Percentiles rank a stretch among this genome's conserved stretches.
phyloP scores from a whole-genome alignment of 2,329 filamentous ascomycete species.

The Penicillium glabrum region DNA sequence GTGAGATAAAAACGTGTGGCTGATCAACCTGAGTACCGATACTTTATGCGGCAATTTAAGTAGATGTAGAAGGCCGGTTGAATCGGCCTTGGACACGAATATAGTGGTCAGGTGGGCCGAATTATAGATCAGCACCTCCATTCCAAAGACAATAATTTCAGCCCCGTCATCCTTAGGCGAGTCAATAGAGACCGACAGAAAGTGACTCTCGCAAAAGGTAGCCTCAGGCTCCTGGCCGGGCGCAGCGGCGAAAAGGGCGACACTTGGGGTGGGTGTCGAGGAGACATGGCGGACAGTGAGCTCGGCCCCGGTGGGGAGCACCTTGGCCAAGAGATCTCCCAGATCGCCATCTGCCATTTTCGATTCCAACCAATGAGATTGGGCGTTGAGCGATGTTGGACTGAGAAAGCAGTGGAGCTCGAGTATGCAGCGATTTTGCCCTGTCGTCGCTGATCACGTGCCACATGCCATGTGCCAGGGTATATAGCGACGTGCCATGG shows the following conservation, averaged over 20 bases:
- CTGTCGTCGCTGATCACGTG: conserved; percentile 20
- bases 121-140: conserved; percentile 86
- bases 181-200: conserved; percentile 59
- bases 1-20: conserved; percentile 72
- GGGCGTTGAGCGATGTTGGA: conserved; percentile 17
- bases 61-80: conserved; percentile 78
- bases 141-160: conserved; percentile 72
- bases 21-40: conserved; percentile 69
- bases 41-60: conserved; percentile 62
- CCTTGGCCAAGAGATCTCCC: conserved; percentile 51
- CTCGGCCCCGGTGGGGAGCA: conserved; percentile 52
- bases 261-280: conserved; percentile 72
- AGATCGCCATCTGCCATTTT: conserved; percentile 37
- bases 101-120: conserved; percentile 79
- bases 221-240: conserved; percentile 69
- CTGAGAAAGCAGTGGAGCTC: conserved; percentile 17
- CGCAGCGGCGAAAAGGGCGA: conserved; percentile 76
- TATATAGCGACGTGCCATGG: background rate
- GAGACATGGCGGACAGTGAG: conserved; percentile 85
- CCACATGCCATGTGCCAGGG: background rate
- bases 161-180: conserved; percentile 26
- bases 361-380: conserved; percentile 16
- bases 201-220: conserved; percentile 87
- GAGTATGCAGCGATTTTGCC: conserved; percentile 7
- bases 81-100: conserved; percentile 96